Evolutionary conservation across 2,329 filamentous ascomycete genomes (phyloP), one percentile per base, ranked within the genome.

Genomic region (Rutstroemia sp.): DNA sequence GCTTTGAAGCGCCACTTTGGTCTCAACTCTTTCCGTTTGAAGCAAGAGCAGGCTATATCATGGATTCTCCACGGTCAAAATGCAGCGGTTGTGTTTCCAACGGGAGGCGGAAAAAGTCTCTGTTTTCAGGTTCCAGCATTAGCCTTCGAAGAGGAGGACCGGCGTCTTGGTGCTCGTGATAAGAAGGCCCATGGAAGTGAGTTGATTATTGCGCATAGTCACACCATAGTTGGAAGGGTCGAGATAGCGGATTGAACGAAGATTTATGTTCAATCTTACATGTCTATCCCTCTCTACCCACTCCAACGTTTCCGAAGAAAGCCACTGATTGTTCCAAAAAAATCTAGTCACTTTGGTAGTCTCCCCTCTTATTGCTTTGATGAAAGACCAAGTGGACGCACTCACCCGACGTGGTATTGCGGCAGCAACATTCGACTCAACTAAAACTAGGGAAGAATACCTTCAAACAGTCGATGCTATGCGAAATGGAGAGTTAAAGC

Each of bases 331-430:
- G 18, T 34, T 6, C 25, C 4, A n/a, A 7, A n/a, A 7, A 34
- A 10, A 7, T 25, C 6, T 23, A 55, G 53, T 82, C 59, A 82
- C 78, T 1, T 72, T 83, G 5, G 77, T 82, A 2, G 77, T 82
- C 2, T 82, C 78, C 0, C 79, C 79, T 0, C 67, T 82, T 3
- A 79, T 82, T 52, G 79, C 79, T 2, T 63, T 83, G 53, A 82
- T 82, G 79, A 83, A 83, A 63, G 80, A 83, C 59, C 81, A 84
- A 61, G 79, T 81, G 0, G 80, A 83, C 60, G 75, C 76, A 1
- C 70, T 84, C 19, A 70, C 73, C 48, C 71, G 71, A 9, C 73
- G 74, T 27, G 76, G 76, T 0, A 75, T 84, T 9, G 63, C 74
- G 9, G 81, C 80, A 8, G 80, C 79, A 2, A 76, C 75, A 6